Evolutionary conservation across 345 rosid species (phyloP), one percentile per base, ranked within the genome.

Genomic region (Aquilaria malaccensis): DNA sequence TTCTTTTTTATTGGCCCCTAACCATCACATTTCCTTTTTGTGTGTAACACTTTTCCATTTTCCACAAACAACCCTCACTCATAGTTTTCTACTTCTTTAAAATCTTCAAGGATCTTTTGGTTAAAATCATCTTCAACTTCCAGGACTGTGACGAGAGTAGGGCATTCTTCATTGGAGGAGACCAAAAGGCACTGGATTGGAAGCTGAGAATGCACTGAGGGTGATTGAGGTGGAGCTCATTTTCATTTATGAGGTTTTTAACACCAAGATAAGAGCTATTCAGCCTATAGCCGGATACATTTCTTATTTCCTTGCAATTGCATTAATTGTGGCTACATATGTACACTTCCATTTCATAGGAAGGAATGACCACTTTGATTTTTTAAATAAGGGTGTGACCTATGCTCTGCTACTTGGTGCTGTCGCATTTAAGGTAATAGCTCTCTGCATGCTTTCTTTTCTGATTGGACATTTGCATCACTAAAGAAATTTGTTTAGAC

Each of bases 201-300:
- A 1, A 7, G 52, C 83, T 0, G 75, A 33, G 9, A 79, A 85
- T 3, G 92, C 88, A 65, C 61, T 82, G 30, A 57, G 47, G 55
- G 70, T 89, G 1, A 75, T 89, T 3, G 85, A 83, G 54, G 66
- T 80, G 2, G 96, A 89, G 62, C 89, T 89, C 47, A 79, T 81
- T 41, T 83, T 81, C 70, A 56, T 84, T 6, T 89, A 89, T 15
- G 91, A 84, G 30, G 79, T 78, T 11, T 70, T 89, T 50, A 77
- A 68, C 33, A 86, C 91, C 1, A 84, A 89, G 67, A 78, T 71
- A 0, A 57, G 59, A 1, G 83, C 78, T 52, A 73, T 83, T 11
- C 87, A 79, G 14, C 70, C 85, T 0, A 0, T 0, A 1, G 0
- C 0, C 3, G 87, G 91, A 15, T 55, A 54, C 51, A 2, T 78